Evolutionary conservation across 768 basidiomycete genomes (phyloP).

Genomic region (Boletus insuetus): DNA sequence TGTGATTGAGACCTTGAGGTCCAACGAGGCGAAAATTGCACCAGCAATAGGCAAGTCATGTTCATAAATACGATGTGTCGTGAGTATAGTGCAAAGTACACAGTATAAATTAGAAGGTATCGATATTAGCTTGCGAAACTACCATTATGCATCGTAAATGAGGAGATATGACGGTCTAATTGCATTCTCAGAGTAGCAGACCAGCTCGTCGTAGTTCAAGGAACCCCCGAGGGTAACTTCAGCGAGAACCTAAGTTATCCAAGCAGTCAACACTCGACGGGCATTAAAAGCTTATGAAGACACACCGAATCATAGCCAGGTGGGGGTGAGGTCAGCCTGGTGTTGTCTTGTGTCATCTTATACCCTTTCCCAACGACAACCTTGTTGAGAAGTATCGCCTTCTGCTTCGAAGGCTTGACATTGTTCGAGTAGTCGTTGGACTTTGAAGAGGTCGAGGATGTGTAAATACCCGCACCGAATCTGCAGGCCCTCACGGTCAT

Average conservation of each 20-base stretch:
- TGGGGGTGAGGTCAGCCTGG: slow-evolving; percentile 54
- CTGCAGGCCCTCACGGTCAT: slow-evolving; percentile 32
- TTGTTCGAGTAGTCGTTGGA: slow-evolving; percentile 72
- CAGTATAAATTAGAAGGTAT: slow-evolving; percentile 3
- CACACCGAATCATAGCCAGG: slow-evolving; percentile 65
- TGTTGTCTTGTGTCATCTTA: slow-evolving; percentile 60
- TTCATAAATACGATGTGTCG: neutral
- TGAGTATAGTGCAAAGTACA: neutral
- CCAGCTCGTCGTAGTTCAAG: slow-evolving; percentile 68
- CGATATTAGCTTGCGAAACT: neutral
- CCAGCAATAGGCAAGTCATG: slow-evolving; percentile 8
- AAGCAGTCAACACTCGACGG: neutral
- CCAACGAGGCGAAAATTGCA: neutral
- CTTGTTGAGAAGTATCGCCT: slow-evolving; percentile 72
- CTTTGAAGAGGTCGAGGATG: slow-evolving; percentile 79
- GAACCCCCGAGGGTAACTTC: slow-evolving; percentile 55
- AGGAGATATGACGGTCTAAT: slow-evolving; percentile 71
- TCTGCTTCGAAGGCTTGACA: slow-evolving; percentile 49
- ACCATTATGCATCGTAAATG: slow-evolving; percentile 52
- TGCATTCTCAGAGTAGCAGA: slow-evolving; percentile 70
- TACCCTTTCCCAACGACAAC: slow-evolving; percentile 69
- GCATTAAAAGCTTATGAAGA: slow-evolving; percentile 3
- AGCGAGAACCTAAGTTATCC: slow-evolving; percentile 52
- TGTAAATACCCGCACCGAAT: slow-evolving; percentile 71
- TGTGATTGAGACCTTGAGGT: neutral